Percentiles rank a stretch among this genome's conserved stretches.
Conservation (phyloP, 2,329 filamentous ascomycete genomes). For the Atkinsonella texensis region DNA sequence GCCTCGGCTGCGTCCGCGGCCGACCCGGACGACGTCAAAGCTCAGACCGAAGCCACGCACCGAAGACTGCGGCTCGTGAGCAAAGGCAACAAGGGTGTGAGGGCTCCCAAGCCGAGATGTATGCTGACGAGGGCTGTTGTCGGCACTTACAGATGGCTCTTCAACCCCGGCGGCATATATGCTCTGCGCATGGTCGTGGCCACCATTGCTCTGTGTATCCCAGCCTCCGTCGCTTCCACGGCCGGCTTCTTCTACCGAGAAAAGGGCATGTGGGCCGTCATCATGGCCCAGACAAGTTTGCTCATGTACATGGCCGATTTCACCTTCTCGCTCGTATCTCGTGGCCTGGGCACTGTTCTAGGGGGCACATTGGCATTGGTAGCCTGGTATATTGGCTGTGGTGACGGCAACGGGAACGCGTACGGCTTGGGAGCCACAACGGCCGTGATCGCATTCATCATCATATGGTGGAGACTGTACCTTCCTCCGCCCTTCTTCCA, state of each 20-base stretch:
- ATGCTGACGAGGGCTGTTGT: constrained; percentile 15
- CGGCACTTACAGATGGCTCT: constrained; percentile 27
- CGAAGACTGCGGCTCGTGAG: constrained; percentile 23
- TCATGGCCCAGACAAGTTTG: constrained; percentile 36
- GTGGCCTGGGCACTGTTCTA: constrained; percentile 30
- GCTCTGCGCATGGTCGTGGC: constrained; percentile 35
- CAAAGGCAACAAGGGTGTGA: constrained; percentile 11
- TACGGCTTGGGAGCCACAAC: constrained; percentile 37
- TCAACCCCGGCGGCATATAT: constrained; percentile 30
- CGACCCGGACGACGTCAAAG: constrained; percentile 13
- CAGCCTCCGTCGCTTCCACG: constrained; percentile 26
- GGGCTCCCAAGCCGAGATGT: constrained; percentile 8
- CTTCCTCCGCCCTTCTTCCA: constrained; percentile 16
- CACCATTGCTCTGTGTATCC: constrained; percentile 30
- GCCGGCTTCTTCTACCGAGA: constrained; percentile 39
- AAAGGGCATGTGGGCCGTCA: constrained; percentile 39
- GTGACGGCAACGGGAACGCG: constrained; percentile 32
- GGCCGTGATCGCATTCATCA: constrained; percentile 22
- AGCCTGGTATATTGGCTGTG: constrained; percentile 40
- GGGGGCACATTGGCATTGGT: constrained; percentile 34
- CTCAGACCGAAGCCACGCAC: constrained; percentile 22
- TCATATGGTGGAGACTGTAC: constrained; percentile 25
- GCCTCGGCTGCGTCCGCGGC: constrained; percentile 8
- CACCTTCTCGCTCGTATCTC: constrained; percentile 29
- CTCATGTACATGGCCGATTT: constrained; percentile 40